Evolutionary conservation across 2,329 filamentous ascomycete species (phyloP), one percentile per base, ranked within the genome.

Genomic region (Reticulascus tulasneorum): DNA sequence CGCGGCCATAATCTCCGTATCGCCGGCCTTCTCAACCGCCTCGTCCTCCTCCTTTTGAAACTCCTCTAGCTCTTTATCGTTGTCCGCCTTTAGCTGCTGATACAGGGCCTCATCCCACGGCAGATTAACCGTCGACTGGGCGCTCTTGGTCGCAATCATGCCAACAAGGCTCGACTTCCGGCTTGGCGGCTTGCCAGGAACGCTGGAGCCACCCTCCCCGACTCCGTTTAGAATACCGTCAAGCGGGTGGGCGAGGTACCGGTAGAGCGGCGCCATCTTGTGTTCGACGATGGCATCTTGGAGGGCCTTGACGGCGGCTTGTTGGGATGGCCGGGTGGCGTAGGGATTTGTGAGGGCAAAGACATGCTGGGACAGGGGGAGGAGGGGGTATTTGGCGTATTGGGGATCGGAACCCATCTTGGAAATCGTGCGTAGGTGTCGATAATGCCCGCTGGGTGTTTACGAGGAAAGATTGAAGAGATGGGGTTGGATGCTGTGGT

Each of bases 81-180:
- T 93, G 46, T 87, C 83, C 46, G 77, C 78, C 60, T 83, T 79
- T 47, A 93, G 67, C 58, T 78, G 75, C 53, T 86, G 77, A 59
- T 96, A 97, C 42, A 95, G 68, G 17, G 76, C 74, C 67, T 97
- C 90, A 55, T 98, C 89, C 93, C 93, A 98, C 0, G 87, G 77
- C 38, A 97, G 71, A 50, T 78, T 81, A 27, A 86, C 74, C 43
- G 73, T 78, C 18, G 75, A 68, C 20, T 77, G 71, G 16, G 79
- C 68, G 53, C 77, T 77, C 63, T 79, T 82, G 54, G 78, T 83
- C 38, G 86, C 84, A 47, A 93, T 74, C 73, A 94, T 79, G 56
- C 82, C 84, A 27, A 79, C 80, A 38, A 79, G 69, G 62, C 86
- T 80, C 49, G 75, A 79, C 66, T 84, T 84, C 61, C 83, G 74